A percentile compares a stretch with the other conserved stretches of the same genome.
Conservation (phyloP, 768 basidiomycete species). For the Suillus brevipes region DNA sequence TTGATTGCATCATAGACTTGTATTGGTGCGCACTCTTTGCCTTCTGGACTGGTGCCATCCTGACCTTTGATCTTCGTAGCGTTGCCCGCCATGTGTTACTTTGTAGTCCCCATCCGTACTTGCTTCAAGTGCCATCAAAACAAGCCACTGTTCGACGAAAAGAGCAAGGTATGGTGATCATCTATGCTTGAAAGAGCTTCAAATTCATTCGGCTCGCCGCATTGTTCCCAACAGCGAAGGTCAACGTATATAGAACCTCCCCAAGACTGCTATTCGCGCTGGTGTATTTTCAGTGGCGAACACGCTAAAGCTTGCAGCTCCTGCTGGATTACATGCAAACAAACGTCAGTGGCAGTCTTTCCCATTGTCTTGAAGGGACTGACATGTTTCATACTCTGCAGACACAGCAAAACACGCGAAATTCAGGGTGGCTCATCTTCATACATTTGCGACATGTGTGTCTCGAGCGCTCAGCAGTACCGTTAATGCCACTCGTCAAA, state of each 20-base stretch:
- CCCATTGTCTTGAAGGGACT: background rate
- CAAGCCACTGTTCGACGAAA: conserved; percentile 28
- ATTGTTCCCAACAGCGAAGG: conserved; percentile 8
- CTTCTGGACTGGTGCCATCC: background rate
- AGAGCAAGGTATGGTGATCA: conserved; percentile 17
- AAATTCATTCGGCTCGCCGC: background rate
- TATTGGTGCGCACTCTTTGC: background rate
- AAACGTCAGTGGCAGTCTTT: conserved; percentile 17
- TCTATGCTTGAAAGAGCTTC: background rate
- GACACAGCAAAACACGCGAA: conserved; percentile 28
- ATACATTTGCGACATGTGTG: conserved; percentile 29
- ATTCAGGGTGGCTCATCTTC: conserved; percentile 31
- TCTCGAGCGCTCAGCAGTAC: conserved; percentile 21
- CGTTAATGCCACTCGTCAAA: conserved; percentile 26
- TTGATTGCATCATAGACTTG: background rate
- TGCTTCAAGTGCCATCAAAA: conserved; percentile 28
- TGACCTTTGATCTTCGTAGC: background rate
- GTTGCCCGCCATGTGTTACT: conserved; percentile 29
- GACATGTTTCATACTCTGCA: conserved; percentile 7
- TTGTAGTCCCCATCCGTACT: conserved; percentile 30
- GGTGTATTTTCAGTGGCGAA: conserved; percentile 30
- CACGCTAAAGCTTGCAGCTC: conserved; percentile 25
- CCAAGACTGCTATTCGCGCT: conserved; percentile 33
- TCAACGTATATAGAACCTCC: conserved; percentile 28
- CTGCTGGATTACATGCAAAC: conserved; percentile 33